Base-by-base conservation (phyloP, 1,139 yeast genomes). In the Saccharomycopsis hybrid region DNA sequence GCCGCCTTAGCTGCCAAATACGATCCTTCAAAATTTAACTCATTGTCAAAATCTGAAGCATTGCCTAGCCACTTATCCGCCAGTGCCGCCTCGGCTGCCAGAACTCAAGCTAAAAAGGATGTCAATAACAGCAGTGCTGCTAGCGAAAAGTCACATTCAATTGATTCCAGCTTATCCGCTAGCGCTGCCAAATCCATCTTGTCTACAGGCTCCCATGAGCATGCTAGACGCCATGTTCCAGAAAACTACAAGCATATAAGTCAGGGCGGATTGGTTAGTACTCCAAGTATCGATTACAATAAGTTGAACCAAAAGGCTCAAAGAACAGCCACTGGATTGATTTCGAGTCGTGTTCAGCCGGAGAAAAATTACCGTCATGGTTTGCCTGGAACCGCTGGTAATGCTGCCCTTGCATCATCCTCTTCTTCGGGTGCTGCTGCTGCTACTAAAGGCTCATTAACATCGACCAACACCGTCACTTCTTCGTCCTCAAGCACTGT, bases 1-100 rank as follows among this genome's bases (percentile, higher is more conserved):
- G 87, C 87, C 43, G 86, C 64, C 4, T 62, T 74, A 45, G 76
- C 80, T 43, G 85, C 84, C 42, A 78, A 71, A 58, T 69, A 69
- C 47, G 70, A 66, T 48, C 33, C 33, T 7, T 7, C 5, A 31
- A 31, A 9, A 9, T 31, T 31, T 31, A 7, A 5, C 39, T 5
- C 24, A 7, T 5, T 13, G 5, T 7, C 39, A 8, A 5, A 13
- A 5, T 9, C 24, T 13, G n/a, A n/a, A n/a, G 18, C 39, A 5
- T 8, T 8, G 13, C 24, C 24, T 5, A 36, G 39, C 24, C 7
- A n/a, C 18, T 36, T 8, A 8, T 36, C 87, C n/a, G 84, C 81
- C 43, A 73, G 74, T 27, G 87, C 87, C 43, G 86, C 64, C 4
- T 62, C 74, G 45, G 76, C 79, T 43, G 85, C 84, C 8, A 31